These are phyloP conservation scores for Plasmodium berghei DNA, from an alignment of 169 alveolate species.

Conservation along the genomic window DNA sequence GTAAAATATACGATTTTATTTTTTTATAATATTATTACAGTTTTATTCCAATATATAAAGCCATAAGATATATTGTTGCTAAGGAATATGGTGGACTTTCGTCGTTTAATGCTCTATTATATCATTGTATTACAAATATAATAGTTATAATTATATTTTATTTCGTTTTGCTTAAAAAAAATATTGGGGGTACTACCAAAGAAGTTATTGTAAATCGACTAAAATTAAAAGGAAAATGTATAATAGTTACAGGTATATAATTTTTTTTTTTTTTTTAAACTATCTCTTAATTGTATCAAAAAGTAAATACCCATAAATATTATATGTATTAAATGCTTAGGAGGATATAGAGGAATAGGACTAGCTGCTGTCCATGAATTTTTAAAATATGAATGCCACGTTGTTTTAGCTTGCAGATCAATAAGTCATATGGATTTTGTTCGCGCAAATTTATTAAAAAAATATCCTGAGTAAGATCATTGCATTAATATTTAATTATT, in stretches of 20 bases:
- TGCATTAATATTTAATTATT: neutral
- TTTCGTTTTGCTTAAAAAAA: constrained; percentile 2
- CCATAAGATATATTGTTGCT: constrained; percentile 3
- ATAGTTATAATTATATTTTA: constrained; percentile 29
- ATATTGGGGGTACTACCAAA: constrained; percentile 55
- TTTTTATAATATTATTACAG: constrained; percentile 12
- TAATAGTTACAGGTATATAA: constrained; percentile 57
- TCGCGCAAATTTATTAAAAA: constrained; percentile 17
- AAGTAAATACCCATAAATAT: neutral
- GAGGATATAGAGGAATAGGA: constrained; percentile 68
- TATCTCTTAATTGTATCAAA: neutral
- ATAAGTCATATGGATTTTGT: constrained; percentile 36
- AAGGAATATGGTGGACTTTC: constrained; percentile 12
- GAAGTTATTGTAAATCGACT: constrained; percentile 7
- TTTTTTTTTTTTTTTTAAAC: neutral
- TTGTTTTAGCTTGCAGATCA: constrained; percentile 58
- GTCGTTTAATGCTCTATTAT: constrained; percentile 11
- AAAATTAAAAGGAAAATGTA: constrained; percentile 48
- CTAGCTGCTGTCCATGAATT: constrained; percentile 67
- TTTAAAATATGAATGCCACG: constrained; percentile 44
- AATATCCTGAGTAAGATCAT: constrained; percentile 30
- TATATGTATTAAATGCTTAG: constrained; percentile 4
- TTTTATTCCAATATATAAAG: constrained; percentile 63
- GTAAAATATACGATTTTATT: neutral
- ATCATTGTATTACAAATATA: constrained; percentile 46